Percentiles rank a stretch among this genome's conserved stretches.
Evolutionary conservation across 163 green algal species (phyloP).

Genomic region (Chlamydomonas reinhardtii): DNA sequence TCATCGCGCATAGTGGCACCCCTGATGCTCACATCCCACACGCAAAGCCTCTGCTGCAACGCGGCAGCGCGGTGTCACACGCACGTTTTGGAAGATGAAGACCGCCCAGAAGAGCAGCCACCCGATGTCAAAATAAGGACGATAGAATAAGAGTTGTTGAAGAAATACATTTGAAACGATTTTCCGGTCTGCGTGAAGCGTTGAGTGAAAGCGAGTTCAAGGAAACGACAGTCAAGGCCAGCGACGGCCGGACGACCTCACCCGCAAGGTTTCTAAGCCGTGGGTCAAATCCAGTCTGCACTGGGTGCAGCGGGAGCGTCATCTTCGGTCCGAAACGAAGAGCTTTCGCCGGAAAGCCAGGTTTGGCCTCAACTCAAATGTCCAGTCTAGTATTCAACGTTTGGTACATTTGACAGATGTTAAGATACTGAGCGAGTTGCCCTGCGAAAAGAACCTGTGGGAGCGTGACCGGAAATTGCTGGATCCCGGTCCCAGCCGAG

Average conservation of each 20-base stretch:
- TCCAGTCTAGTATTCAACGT: no score
- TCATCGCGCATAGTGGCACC: no score
- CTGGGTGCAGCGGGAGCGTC: conserved; percentile 23
- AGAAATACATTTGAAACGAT: conserved; percentile 63
- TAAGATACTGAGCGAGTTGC: no score
- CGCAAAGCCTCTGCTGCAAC: no score
- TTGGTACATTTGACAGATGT: no score
- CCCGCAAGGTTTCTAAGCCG: conserved; percentile 50
- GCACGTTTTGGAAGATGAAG: conserved; percentile 33
- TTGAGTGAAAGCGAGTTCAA: neutral
- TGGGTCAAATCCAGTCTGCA: conserved; percentile 39
- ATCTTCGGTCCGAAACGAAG: neutral
- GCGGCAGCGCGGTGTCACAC: no score
- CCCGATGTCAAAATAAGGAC: conserved; percentile 51
- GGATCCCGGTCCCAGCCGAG: no score
- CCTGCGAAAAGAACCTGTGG: no score
- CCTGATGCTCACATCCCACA: no score
- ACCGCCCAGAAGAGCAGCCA: conserved; percentile 45
- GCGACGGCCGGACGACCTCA: neutral
- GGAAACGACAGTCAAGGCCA: neutral
- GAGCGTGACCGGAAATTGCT: no score
- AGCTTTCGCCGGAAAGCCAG: neutral
- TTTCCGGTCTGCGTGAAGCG: conserved; percentile 43
- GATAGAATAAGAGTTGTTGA: conserved; percentile 71
- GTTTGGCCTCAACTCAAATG: neutral